These are phyloP conservation scores for Podospora anserina DNA, from an alignment of 495 filamentous ascomycete genomes.

Conservation along the genomic window DNA sequence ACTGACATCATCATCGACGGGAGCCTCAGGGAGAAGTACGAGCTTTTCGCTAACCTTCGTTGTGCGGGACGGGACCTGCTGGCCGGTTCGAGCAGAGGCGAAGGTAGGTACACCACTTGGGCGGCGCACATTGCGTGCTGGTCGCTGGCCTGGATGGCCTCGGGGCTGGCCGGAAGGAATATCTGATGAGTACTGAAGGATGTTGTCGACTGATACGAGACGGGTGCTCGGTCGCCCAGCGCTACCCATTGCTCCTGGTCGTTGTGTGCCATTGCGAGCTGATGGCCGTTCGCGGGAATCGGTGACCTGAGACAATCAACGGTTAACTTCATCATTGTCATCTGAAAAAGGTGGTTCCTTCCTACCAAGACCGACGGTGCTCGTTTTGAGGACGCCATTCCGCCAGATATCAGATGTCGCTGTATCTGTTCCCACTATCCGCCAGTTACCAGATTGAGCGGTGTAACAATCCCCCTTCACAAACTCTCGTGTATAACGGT, in stretches of 20 bases:
- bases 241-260: conserved; percentile 8
- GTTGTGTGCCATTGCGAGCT: conserved; percentile 22
- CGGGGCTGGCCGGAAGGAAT: conserved; percentile 93
- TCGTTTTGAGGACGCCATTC: conserved; percentile 35
- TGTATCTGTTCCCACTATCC: background rate
- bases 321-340: conserved; percentile 5
- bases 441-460: background rate
- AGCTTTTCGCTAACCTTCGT: conserved; percentile 94
- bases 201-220: conserved; percentile 92
- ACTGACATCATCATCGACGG: conserved; percentile 48
- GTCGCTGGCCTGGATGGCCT: conserved; percentile 58
- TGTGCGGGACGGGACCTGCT: conserved; percentile 79
- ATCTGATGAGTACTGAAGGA: conserved; percentile 90
- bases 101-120: conserved; percentile 39
- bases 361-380: conserved; percentile 38
- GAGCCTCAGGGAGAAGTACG: conserved; percentile 86
- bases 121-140: conserved; percentile 49
- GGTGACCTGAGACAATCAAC: conserved; percentile 29
- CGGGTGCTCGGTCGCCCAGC: conserved; percentile 55
- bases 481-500: background rate
- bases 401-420: background rate
- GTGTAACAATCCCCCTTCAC: background rate
- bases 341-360: background rate
- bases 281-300: conserved; percentile 36
- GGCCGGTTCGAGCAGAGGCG: conserved; percentile 48